Percentiles rank a stretch among this genome's conserved stretches.
Evolutionary conservation across 129 eudicot species (phyloP).

Genomic region (Saposhnikovia divaricata): DNA sequence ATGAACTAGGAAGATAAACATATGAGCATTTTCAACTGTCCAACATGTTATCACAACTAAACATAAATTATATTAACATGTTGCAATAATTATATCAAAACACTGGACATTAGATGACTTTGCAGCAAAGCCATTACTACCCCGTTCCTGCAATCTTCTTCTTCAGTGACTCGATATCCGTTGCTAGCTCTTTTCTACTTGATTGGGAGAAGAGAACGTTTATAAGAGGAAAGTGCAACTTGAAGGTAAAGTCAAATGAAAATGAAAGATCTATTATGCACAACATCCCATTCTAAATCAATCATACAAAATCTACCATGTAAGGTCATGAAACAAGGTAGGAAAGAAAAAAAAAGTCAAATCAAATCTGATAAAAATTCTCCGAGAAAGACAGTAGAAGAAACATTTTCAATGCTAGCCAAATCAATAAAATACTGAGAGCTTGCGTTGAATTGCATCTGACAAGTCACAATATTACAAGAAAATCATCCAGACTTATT

Average conservation of each 20-base stretch:
- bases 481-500: background rate
- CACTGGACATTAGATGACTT: background rate
- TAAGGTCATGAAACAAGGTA: background rate
- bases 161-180: conserved; percentile 50
- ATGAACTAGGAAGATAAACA: background rate
- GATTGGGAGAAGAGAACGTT: conserved; percentile 23
- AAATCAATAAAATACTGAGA: background rate
- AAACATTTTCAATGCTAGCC: background rate
- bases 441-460: background rate
- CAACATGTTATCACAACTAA: no score
- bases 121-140: conserved; percentile 6
- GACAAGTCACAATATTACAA: background rate
- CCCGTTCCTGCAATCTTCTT: conserved; percentile 61
- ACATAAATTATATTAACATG: no score
- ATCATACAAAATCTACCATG: background rate
- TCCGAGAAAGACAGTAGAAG: background rate
- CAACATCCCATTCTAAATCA: background rate
- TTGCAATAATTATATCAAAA: background rate
- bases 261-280: background rate
- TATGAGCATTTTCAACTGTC: no score
- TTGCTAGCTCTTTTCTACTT: conserved; percentile 56
- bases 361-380: background rate
- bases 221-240: background rate
- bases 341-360: background rate
- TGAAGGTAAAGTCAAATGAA: background rate